Conservation (phyloP, 2,329 filamentous ascomycete species). For the Elsinoe perseae region DNA sequence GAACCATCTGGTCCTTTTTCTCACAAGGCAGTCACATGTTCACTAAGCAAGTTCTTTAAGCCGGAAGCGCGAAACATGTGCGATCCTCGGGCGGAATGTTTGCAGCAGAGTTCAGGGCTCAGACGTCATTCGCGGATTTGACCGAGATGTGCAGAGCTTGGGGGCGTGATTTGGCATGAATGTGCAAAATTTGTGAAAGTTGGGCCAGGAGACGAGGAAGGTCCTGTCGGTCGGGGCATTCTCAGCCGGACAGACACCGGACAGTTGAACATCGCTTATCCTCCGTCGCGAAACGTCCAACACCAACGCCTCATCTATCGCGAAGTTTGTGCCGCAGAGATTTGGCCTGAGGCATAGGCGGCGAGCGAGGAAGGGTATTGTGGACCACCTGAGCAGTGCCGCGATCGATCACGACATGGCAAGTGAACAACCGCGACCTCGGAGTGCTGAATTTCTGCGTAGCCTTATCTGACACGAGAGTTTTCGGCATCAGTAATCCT, state of each 20-base stretch:
- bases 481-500: too few species aligned
- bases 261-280: background rate
- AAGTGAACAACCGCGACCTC: background rate
- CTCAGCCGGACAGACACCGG: background rate
- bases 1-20: background rate
- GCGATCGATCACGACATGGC: background rate
- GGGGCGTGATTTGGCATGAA: background rate
- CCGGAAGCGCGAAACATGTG: background rate
- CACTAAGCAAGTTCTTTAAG: background rate
- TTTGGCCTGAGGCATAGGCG: background rate
- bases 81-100: constrained; percentile 13
- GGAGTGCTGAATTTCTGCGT: background rate
- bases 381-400: background rate
- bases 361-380: background rate
- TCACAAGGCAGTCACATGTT: constrained; percentile 2
- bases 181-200: background rate
- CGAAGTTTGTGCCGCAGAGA: background rate
- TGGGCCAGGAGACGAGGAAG: background rate
- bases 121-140: constrained; percentile 5
- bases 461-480: background rate
- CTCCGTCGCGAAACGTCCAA: background rate
- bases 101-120: background rate
- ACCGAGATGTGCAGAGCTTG: background rate
- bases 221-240: background rate
- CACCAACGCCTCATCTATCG: background rate